Evolutionary conservation across 2,329 filamentous ascomycete genomes (phyloP).

Genomic region (Fusarium brachygibbosum): DNA sequence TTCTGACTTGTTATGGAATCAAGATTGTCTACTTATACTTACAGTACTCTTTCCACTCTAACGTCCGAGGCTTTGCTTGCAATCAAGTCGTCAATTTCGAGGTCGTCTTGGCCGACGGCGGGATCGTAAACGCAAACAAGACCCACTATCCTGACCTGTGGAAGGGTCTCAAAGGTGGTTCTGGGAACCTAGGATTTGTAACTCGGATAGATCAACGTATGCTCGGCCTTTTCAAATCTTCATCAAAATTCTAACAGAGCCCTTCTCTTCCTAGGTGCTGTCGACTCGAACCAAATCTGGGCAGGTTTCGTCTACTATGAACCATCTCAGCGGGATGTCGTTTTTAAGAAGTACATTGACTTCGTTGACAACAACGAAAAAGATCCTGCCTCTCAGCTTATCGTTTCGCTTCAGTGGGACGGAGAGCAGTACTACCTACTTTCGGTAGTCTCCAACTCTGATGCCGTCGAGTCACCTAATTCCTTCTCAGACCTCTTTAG

Average conservation of each 20-base stretch:
- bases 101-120: not conserved
- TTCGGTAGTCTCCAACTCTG: not conserved
- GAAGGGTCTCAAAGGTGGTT: not conserved
- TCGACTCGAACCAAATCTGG: not conserved
- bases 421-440: not conserved
- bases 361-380: not conserved
- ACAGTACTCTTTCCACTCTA: not conserved
- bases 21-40: not conserved
- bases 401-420: not conserved
- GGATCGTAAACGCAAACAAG: not conserved
- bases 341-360: not conserved
- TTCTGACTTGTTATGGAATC: rapidly evolving
- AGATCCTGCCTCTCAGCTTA: not conserved
- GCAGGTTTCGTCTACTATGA: not conserved
- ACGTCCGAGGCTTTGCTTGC: not conserved
- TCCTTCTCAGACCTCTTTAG: not conserved
- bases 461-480: not conserved
- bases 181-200: not conserved
- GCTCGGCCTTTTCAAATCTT: not conserved
- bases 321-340: not conserved
- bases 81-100: not conserved
- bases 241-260: not conserved
- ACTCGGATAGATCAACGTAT: not conserved
- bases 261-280: not conserved
- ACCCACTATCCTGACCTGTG: not conserved